Conservation (phyloP, 176 grass and related monocot species). For the Carex cristatella region DNA sequence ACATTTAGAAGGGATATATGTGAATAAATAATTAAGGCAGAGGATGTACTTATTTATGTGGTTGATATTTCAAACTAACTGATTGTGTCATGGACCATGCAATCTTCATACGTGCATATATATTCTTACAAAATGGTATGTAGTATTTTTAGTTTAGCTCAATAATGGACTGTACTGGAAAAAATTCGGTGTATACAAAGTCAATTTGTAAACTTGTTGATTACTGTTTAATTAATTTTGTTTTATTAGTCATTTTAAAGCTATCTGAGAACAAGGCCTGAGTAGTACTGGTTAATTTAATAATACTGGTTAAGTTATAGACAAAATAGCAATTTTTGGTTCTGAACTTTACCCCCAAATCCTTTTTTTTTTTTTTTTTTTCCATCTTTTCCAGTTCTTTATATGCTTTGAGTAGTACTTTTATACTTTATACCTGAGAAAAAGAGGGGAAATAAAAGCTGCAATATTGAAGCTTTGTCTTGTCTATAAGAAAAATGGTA, state of each 20-base stretch:
- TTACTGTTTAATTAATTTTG: not conserved
- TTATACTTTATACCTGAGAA: no score
- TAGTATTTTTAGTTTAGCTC: not conserved
- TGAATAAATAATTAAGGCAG: slow-evolving; percentile 1
- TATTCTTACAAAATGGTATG: not conserved
- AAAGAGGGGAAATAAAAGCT: no score
- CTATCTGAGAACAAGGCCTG: not conserved
- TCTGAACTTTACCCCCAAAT: not conserved
- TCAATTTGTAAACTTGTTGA: not conserved
- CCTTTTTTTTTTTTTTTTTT: no score
- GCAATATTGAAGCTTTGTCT: no score
- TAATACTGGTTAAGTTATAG: no score
- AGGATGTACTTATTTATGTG: not conserved
- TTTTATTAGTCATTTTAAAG: not conserved
- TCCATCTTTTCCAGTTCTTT: not conserved
- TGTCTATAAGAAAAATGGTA: no score
- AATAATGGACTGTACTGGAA: not conserved
- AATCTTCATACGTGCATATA: not conserved
- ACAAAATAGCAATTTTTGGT: not conserved
- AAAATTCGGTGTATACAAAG: not conserved
- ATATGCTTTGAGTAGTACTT: not conserved
- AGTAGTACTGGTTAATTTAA: no score
- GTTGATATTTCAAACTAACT: not conserved
- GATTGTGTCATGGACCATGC: not conserved
- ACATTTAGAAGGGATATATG: not conserved